A percentile compares a stretch with the other conserved stretches of the same genome.
Conservation (phyloP, 768 basidiomycete species). For the Phlebiopsis flavidoalba region DNA sequence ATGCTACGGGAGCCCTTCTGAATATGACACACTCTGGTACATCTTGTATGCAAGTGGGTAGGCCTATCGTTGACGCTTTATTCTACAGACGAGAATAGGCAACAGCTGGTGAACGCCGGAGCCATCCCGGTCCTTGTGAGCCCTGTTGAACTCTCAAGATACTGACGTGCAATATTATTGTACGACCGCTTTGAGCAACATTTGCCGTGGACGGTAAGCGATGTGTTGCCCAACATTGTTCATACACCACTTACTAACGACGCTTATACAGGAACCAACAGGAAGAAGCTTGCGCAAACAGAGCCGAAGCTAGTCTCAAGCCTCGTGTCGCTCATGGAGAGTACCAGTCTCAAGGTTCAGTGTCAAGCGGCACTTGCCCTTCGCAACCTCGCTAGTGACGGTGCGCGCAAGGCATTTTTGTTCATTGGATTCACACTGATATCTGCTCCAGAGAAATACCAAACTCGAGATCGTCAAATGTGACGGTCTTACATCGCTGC, state of each 20-base stretch:
- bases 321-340: conserved; percentile 94
- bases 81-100: conserved; percentile 86
- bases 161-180: conserved; percentile 99
- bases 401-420: conserved; percentile 36
- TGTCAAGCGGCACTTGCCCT: conserved; percentile 97
- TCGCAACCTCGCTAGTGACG: conserved; percentile 95
- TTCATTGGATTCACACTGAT: neutral
- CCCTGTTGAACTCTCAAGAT: conserved; percentile 88
- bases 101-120: conserved; percentile 96
- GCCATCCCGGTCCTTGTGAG: conserved; percentile 97
- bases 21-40: conserved; percentile 99
- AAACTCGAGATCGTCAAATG: conserved; percentile 97
- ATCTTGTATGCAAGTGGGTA: conserved; percentile 16
- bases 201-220: conserved; percentile 87
- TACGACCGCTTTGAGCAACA: conserved; percentile 96
- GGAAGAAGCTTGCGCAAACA: conserved; percentile 90
- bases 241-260: neutral
- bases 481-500: conserved; percentile 85
- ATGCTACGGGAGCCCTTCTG: conserved; percentile 94
- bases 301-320: conserved; percentile 95
- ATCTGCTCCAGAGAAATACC: conserved; percentile 85
- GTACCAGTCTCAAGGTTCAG: conserved; percentile 95
- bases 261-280: conserved; percentile 56
- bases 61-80: neutral
- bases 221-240: neutral